Conservation (phyloP, 2,329 filamentous ascomycete genomes). For the Blastomyces parvus region DNA sequence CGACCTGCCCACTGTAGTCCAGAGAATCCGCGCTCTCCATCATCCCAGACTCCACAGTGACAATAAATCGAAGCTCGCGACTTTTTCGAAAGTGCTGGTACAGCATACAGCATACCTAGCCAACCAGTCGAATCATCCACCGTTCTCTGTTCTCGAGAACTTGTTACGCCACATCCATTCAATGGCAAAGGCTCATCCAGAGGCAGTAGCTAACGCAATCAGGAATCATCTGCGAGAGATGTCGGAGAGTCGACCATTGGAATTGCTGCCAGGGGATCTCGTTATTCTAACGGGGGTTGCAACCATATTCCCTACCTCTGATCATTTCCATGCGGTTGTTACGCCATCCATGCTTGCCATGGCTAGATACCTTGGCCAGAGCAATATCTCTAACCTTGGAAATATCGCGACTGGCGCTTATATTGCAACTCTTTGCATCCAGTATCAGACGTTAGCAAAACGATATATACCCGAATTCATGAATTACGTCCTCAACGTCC, state of each 20-base stretch:
- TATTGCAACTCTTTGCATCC: conserved; percentile 64
- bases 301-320: conserved; percentile 83
- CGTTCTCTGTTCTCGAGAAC: conserved; percentile 64
- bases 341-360: conserved; percentile 86
- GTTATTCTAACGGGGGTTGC: conserved; percentile 74
- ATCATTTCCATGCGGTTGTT: conserved; percentile 92
- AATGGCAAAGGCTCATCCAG: conserved; percentile 72
- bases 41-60: conserved; percentile 75
- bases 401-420: conserved; percentile 69
- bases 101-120: conserved; percentile 52
- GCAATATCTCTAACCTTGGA: conserved; percentile 52
- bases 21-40: conserved; percentile 84
- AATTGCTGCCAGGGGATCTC: conserved; percentile 59
- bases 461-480: conserved; percentile 83
- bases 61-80: conserved; percentile 73
- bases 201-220: conserved; percentile 68
- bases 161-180: conserved; percentile 87
- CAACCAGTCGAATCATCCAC: conserved; percentile 41
- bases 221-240: conserved; percentile 57
- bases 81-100: conserved; percentile 40
- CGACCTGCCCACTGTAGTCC: conserved; percentile 68
- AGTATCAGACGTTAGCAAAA: conserved; percentile 76
- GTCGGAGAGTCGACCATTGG: conserved; percentile 43
- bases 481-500: conserved; percentile 67
- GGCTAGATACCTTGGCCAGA: conserved; percentile 71